These are phyloP conservation scores for Aspergillus brunneoviolaceus DNA, from an alignment of 2,329 filamentous ascomycete genomes.

Conservation along the genomic window DNA sequence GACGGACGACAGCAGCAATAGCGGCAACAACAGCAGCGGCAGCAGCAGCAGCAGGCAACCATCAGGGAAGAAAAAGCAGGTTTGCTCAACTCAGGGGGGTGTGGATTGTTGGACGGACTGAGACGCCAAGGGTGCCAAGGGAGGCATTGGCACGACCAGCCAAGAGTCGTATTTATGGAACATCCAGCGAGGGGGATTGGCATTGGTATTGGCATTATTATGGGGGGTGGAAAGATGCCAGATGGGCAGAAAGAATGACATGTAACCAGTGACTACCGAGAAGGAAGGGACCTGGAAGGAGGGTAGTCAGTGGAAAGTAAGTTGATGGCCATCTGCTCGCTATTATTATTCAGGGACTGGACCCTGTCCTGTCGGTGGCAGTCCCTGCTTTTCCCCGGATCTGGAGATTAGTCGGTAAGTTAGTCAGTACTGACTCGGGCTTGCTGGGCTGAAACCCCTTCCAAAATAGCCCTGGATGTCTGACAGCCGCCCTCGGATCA, in stretches of 20 bases:
- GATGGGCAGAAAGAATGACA: background rate
- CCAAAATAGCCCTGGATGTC: background rate
- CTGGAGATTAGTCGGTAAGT: background rate
- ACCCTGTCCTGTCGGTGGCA: background rate
- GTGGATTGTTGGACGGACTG: background rate
- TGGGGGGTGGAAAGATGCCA: background rate
- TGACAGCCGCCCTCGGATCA: background rate
- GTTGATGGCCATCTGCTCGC: background rate
- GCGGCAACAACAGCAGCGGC: no score
- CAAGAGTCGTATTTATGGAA: conserved; percentile 1
- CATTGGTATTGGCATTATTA: no score
- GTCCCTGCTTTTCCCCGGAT: conserved; percentile 8
- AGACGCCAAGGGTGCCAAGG: conserved; percentile 5
- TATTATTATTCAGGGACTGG: background rate
- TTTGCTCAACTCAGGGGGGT: background rate
- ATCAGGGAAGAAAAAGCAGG: conserved; percentile 2
- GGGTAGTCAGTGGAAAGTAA: no score
- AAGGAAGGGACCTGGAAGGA: background rate
- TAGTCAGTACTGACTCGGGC: background rate
- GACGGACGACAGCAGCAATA: no score
- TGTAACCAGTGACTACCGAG: background rate
- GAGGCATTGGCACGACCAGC: conserved; percentile 4
- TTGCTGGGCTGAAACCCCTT: background rate
- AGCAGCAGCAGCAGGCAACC: conserved; percentile 1
- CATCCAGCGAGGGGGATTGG: background rate